Conservation (phyloP, 192 early-diverging fungal species). For the Allomyces macrogynus region DNA sequence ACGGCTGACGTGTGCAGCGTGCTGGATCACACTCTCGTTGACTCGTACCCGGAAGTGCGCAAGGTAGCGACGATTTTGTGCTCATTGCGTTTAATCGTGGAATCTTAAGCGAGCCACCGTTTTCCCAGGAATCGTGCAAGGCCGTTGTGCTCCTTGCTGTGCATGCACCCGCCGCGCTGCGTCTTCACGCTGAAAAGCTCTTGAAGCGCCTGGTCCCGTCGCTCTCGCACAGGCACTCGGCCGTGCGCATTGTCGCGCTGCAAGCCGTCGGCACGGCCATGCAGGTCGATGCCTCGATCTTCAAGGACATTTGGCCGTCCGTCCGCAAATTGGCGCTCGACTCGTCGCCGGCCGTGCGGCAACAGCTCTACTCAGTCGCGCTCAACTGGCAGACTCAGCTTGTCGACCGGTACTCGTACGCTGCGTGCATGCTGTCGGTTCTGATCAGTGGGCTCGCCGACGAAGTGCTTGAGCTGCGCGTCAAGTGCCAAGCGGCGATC, state of each 20-base stretch:
- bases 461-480: conserved; percentile 14
- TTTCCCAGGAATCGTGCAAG: conserved; percentile 23
- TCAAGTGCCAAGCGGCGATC: conserved; percentile 9
- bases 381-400: conserved; percentile 19
- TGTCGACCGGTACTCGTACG: conserved; percentile 25
- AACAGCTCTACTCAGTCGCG: conserved; percentile 17
- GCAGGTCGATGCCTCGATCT: conserved; percentile 18
- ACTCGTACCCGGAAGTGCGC: conserved; percentile 31
- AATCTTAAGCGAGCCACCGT: background rate
- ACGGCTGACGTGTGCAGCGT: conserved; percentile 25
- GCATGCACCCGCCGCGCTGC: conserved; percentile 7
- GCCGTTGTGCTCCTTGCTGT: conserved; percentile 12
- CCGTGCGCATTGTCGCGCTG: conserved; percentile 14
- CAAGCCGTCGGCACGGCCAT: conserved; percentile 15
- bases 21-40: conserved; percentile 14
- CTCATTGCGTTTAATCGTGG: background rate
- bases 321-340: conserved; percentile 20
- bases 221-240: conserved; percentile 27
- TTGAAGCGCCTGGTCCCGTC: conserved; percentile 17
- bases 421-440: conserved; percentile 25
- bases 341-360: conserved; percentile 23
- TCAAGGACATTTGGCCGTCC: conserved; percentile 19
- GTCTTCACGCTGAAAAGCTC: conserved; percentile 13
- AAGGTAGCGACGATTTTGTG: conserved; percentile 13
- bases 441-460: conserved; percentile 24